phyloP scores from a whole-genome alignment of 2,329 filamentous ascomycete species.

The Colletotrichum trifolii region DNA sequence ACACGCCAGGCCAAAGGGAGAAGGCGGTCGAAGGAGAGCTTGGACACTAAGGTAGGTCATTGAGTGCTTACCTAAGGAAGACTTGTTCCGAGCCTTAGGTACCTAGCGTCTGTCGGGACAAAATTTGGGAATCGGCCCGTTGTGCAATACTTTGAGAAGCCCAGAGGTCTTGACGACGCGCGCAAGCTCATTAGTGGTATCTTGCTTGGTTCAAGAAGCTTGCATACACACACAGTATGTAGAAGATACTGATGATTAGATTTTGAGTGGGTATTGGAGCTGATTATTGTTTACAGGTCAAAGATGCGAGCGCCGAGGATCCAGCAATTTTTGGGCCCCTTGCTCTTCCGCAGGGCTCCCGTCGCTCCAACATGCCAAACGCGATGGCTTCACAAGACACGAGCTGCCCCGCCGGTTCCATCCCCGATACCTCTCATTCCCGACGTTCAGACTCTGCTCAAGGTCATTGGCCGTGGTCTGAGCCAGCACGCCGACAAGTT shows the following conservation, averaged over 20 bases:
- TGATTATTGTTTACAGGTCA: slow-evolving; percentile 24
- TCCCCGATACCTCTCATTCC: slow-evolving; percentile 86
- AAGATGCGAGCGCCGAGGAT: slow-evolving; percentile 36
- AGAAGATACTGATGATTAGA: too few relatives aligned
- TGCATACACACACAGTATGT: not conserved
- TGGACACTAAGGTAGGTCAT: not conserved
- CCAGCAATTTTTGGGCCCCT: slow-evolving; percentile 30
- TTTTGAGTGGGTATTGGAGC: not conserved
- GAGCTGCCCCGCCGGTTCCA: slow-evolving; percentile 62
- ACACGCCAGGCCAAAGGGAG: not conserved
- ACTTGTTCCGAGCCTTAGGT: slow-evolving; percentile 20
- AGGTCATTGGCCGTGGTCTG: slow-evolving; percentile 88
- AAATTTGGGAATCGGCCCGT: slow-evolving; percentile 30
- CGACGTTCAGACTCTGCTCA: slow-evolving; percentile 86
- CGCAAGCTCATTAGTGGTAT: slow-evolving; percentile 20
- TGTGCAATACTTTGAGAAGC: slow-evolving; percentile 24
- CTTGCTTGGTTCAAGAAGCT: slow-evolving; percentile 17
- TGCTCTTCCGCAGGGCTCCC: slow-evolving; percentile 37
- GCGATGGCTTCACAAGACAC: slow-evolving; percentile 57
- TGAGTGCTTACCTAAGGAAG: slow-evolving; percentile 23
- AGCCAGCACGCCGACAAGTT: slow-evolving; percentile 87
- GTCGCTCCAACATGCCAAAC: slow-evolving; percentile 48
- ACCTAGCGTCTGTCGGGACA: slow-evolving; percentile 23
- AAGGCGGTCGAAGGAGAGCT: slow-evolving; percentile 21
- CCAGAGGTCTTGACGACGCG: slow-evolving; percentile 17